These are phyloP conservation scores for Fusarium sacchari DNA, from an alignment of 2,329 filamentous ascomycete genomes.

Conservation along the genomic window DNA sequence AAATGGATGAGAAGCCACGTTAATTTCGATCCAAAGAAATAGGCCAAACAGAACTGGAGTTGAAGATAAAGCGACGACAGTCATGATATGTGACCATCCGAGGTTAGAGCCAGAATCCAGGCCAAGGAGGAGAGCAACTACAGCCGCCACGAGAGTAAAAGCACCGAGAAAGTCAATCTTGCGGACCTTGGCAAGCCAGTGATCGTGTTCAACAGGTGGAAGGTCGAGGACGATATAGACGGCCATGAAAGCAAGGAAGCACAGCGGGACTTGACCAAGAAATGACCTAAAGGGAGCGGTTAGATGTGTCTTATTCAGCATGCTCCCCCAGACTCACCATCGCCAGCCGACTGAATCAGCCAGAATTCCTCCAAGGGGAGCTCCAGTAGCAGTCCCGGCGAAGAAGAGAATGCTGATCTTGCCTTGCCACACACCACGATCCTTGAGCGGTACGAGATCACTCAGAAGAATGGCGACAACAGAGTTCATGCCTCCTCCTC, in stretches of 20 bases:
- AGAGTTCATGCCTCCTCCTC: constrained; percentile 77
- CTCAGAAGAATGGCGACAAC: constrained; percentile 73
- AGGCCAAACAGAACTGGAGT: constrained; percentile 68
- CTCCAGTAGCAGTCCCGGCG: constrained; percentile 73
- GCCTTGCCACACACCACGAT: constrained; percentile 79
- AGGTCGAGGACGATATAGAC: constrained; percentile 72
- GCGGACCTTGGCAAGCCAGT: constrained; percentile 73
- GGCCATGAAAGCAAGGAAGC: constrained; percentile 70
- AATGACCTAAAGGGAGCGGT: constrained; percentile 66
- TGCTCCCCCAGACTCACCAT: constrained; percentile 59
- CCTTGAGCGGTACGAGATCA: constrained; percentile 75
- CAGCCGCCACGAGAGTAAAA: constrained; percentile 70
- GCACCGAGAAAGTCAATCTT: constrained; percentile 81
- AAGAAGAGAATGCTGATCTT: constrained; percentile 78
- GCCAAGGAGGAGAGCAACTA: constrained; percentile 73
- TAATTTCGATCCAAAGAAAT: constrained; percentile 76
- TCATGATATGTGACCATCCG: constrained; percentile 69
- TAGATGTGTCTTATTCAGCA: neutral
- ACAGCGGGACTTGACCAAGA: constrained; percentile 74
- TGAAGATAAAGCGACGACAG: constrained; percentile 65
- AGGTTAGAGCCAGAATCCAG: constrained; percentile 79
- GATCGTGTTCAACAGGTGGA: constrained; percentile 67
- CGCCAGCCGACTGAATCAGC: constrained; percentile 80
- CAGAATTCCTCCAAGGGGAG: constrained; percentile 76
- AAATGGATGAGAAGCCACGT: constrained; percentile 75